Conservation (phyloP, 768 basidiomycete genomes). For the Mycena pura region DNA sequence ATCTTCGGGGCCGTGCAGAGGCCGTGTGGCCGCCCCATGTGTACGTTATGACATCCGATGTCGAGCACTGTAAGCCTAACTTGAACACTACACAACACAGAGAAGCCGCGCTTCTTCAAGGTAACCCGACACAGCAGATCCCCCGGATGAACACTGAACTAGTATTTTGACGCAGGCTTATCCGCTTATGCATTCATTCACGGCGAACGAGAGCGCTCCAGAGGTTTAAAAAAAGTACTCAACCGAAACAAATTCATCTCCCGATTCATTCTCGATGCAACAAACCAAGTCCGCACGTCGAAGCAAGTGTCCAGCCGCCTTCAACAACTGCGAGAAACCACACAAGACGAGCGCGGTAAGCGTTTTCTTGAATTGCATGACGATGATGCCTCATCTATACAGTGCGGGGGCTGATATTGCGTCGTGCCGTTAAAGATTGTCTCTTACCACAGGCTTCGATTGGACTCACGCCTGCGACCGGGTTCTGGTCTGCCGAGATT, state of each 20-base stretch:
- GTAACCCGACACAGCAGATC: background rate
- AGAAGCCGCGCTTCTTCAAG: constrained; percentile 3
- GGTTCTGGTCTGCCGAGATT: too few species aligned
- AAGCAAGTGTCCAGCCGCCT: background rate
- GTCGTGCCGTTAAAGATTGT: too few species aligned
- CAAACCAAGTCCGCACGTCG: background rate
- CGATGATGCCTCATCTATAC: background rate
- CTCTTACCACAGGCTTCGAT: too few species aligned
- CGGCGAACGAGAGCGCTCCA: background rate
- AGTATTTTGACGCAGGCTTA: background rate
- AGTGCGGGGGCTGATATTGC: background rate
- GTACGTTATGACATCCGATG: background rate
- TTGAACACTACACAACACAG: background rate
- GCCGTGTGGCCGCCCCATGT: constrained; percentile 2
- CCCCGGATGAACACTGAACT: background rate
- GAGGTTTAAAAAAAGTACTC: background rate
- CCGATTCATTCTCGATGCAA: background rate
- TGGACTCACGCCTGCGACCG: too few species aligned
- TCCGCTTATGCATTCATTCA: background rate
- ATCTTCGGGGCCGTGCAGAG: background rate
- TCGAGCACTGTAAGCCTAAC: background rate
- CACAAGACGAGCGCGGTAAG: background rate
- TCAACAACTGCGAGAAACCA: background rate
- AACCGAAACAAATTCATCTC: background rate
- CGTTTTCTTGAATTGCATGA: background rate